phyloP scores from a whole-genome alignment of 768 basidiomycete species.

The Termitomyces sp. region DNA sequence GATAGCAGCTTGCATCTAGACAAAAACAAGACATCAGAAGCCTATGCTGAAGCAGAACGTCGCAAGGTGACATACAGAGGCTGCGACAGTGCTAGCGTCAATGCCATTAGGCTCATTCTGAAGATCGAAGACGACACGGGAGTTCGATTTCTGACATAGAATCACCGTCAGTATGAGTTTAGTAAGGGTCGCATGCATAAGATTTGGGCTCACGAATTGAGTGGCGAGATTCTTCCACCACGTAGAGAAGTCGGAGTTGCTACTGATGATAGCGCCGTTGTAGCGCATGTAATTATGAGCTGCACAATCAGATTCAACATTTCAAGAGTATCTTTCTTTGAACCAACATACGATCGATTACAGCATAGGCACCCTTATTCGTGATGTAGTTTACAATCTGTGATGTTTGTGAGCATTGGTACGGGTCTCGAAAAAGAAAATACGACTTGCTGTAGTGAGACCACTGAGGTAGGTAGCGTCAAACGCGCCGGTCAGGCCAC shows the following conservation, averaged over 20 bases:
- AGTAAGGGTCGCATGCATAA: background rate
- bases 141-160: slow-evolving; percentile 34
- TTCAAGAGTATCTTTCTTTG: background rate
- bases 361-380: slow-evolving; percentile 49
- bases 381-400: slow-evolving; percentile 60
- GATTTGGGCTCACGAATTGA: slow-evolving; percentile 40
- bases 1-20: slow-evolving; percentile 57
- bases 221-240: slow-evolving; percentile 53
- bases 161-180: background rate
- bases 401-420: background rate
- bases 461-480: slow-evolving; percentile 46
- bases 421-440: background rate
- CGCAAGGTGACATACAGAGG: slow-evolving; percentile 32
- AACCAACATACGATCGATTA: slow-evolving; percentile 45
- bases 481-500: slow-evolving; percentile 51
- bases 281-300: slow-evolving; percentile 62
- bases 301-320: slow-evolving; percentile 13
- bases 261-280: slow-evolving; percentile 46
- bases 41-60: background rate
- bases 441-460: slow-evolving; percentile 34
- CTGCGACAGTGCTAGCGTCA: slow-evolving; percentile 44
- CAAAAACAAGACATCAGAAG: background rate
- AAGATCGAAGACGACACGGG: slow-evolving; percentile 54
- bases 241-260: slow-evolving; percentile 38
- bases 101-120: slow-evolving; percentile 67